phyloP scores from a whole-genome alignment of 2,329 filamentous ascomycete genomes.

The Phoma sp. region DNA sequence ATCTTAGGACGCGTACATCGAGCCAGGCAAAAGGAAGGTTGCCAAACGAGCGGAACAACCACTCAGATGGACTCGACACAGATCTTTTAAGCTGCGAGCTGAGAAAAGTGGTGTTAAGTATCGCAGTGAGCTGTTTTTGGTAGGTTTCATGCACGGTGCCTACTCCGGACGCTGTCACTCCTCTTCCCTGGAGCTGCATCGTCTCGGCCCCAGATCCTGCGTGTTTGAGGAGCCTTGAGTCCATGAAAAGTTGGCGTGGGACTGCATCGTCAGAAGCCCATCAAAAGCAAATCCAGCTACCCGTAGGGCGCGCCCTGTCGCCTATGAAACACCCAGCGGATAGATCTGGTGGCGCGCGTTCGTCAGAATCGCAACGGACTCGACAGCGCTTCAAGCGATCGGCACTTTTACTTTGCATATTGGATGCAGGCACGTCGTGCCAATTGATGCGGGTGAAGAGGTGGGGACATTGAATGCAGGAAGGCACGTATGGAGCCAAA shows the following conservation, averaged over 20 bases:
- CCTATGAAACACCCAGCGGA: conserved; percentile 1
- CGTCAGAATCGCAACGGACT: neutral
- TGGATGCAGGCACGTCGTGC: neutral
- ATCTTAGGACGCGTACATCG: conserved; percentile 2
- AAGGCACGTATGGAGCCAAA: neutral
- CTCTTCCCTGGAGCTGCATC: neutral
- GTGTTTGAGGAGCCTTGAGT: neutral
- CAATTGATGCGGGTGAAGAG: conserved; percentile 7
- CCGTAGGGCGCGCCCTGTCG: conserved; percentile 1
- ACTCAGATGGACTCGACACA: neutral
- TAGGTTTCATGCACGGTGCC: neutral
- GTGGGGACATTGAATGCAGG: conserved; percentile 6
- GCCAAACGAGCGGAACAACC: neutral
- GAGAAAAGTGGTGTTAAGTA: neutral
- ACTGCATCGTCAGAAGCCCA: neutral
- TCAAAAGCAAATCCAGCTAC: conserved; percentile 12
- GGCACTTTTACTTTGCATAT: neutral
- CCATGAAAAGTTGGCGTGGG: neutral
- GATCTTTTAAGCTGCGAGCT: neutral
- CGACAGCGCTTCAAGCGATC: neutral
- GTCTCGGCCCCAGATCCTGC: neutral
- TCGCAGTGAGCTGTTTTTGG: neutral
- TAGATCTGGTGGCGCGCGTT: conserved; percentile 15
- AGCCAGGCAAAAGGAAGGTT: conserved; percentile 15
- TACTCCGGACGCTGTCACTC: neutral